Conservation (phyloP, 768 basidiomycete species). For the Boletus sensibilis region DNA sequence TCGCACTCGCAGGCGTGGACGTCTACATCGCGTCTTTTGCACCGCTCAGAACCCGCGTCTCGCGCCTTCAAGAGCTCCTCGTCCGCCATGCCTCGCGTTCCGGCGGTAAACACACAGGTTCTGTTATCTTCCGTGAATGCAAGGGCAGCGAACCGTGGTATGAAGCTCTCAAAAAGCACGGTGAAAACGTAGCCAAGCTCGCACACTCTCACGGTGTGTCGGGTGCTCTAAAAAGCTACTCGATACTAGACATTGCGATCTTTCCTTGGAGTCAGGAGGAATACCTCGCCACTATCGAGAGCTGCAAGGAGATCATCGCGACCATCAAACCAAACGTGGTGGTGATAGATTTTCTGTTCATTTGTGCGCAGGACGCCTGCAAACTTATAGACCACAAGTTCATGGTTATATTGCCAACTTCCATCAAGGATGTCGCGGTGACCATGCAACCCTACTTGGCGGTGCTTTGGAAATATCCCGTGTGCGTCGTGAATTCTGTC, state of each 20-base stretch:
- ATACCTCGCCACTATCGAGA: constrained; percentile 3
- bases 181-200: not conserved
- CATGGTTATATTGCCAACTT: constrained; percentile 2
- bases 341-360: not conserved
- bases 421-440: not conserved
- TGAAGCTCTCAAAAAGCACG: not conserved
- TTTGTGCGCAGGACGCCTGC: constrained; percentile 6
- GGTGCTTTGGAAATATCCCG: constrained; percentile 7
- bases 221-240: constrained; percentile 5
- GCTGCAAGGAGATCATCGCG: constrained; percentile 1
- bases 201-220: not conserved
- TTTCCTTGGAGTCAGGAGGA: constrained; percentile 7
- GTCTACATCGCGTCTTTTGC: constrained; percentile 13
- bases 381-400: not conserved
- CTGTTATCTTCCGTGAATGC: constrained; percentile 5
- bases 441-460: not conserved
- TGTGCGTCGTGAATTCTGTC: not conserved
- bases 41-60: constrained; percentile 8
- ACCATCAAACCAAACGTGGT: not conserved
- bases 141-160: not conserved
- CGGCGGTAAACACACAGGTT: not conserved
- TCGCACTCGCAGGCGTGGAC: constrained; percentile 8
- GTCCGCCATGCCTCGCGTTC: not conserved
- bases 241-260: not conserved
- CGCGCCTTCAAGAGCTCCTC: constrained; percentile 6